A percentile compares a stretch with the other conserved stretches of the same genome.
Conservation (phyloP, 192 early-diverging fungal genomes). For the Rhizoclosmatium globosum region DNA sequence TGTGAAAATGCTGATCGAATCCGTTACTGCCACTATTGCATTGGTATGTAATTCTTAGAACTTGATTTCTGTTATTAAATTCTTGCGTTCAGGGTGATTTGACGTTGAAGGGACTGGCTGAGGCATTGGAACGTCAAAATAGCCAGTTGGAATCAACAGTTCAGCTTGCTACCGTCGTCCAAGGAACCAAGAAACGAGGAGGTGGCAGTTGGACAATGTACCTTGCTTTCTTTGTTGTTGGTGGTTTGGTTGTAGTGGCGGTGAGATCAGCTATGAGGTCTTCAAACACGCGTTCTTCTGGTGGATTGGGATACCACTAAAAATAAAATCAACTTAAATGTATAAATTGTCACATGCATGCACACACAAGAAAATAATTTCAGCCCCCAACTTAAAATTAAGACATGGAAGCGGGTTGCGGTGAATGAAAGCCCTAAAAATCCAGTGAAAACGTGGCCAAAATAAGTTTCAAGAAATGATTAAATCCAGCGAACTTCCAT, state of each 20-base stretch:
- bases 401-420: too few relatives aligned
- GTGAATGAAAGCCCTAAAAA: too few relatives aligned
- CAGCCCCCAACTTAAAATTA: too few relatives aligned
- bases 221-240: slow-evolving; percentile 9
- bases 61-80: neutral
- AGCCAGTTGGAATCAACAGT: neutral
- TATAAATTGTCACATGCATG: too few relatives aligned
- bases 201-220: neutral
- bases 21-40: neutral
- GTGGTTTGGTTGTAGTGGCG: neutral
- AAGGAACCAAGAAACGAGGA: neutral
- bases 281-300: neutral
- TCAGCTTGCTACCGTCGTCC: neutral
- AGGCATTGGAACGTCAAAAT: neutral
- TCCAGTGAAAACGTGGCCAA: too few relatives aligned
- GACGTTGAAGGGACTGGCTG: neutral
- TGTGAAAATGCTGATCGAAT: neutral
- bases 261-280: neutral
- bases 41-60: neutral
- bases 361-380: too few relatives aligned
- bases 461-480: too few relatives aligned
- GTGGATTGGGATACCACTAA: neutral
- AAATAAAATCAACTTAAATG: slow-evolving; percentile 8
- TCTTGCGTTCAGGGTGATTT: neutral
- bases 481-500: too few relatives aligned